Evolutionary conservation across 768 basidiomycete genomes (phyloP), one percentile per base, ranked within the genome.

Genomic region (Trametes cubensis): DNA sequence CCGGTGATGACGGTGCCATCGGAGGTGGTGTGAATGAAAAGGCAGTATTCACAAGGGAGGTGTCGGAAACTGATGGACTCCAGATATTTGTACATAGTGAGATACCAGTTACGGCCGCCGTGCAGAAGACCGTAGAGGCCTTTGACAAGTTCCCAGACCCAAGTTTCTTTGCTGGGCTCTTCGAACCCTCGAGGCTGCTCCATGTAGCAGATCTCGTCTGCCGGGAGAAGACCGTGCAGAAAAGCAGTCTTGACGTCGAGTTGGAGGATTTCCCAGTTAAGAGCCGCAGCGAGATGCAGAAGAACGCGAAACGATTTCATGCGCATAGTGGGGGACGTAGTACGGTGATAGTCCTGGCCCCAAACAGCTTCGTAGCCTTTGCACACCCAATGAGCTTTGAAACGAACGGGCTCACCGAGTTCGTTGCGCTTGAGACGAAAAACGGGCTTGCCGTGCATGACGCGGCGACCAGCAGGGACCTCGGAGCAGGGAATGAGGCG

Each of bases 161-260:
- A 47, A 20, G 30, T 44, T 0, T 53, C 48, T 2, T 50, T 50
- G 45, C 53, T 44, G 18, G 53, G 39, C 2, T 55, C 56, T 38
- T 57, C 52, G 38, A 60, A 66, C 1, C 73, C 74, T 10, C 67
- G 58, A 7, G 73, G 73, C 51, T 76, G 75, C 20, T 74, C 72
- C 74, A 80, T 77, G 53, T 58, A 70, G 54, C 72, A 78, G 0
- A 67, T 55, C 42, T 77, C 72, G 10, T 78, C 70, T 2, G 69
- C 61, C 1, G 57, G 21, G n/a, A 69, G 64, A 6, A 59, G 28
- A 15, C 77, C 73, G 62, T 80, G 68, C 1, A 80, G 71, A 64
- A 75, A 81, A 0, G 78, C 76, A 0, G 74, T 77, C 38, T 77
- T 78, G 26, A 80, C 69, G 64, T 81, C 76, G 6, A 79, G 68